phyloP scores from a whole-genome alignment of 257 asterid genomes.

The Anisodus acutangulus region DNA sequence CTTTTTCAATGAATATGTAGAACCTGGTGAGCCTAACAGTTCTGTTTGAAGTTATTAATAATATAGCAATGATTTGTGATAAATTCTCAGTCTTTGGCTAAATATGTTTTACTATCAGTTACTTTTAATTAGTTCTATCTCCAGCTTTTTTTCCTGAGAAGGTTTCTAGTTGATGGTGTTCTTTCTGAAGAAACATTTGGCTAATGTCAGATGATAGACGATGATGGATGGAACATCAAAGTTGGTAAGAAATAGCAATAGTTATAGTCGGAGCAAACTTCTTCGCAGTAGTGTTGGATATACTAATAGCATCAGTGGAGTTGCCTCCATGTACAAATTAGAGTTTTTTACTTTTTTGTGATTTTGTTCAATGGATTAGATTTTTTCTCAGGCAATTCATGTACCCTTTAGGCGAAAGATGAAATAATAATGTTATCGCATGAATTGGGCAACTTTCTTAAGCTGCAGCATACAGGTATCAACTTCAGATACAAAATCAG shows the following conservation, averaged over 20 bases:
- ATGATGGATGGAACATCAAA: background rate
- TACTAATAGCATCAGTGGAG: background rate
- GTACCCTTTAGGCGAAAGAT: background rate
- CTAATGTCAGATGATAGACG: background rate
- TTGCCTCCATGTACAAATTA: background rate
- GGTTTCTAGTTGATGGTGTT: background rate
- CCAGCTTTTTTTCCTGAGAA: background rate
- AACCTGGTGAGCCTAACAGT: constrained; percentile 5
- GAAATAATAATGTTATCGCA: background rate
- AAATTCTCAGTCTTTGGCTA: background rate
- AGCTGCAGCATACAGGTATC: background rate
- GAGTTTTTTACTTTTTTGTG: background rate
- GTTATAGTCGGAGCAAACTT: too few species aligned
- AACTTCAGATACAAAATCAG: background rate
- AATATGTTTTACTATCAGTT: background rate
- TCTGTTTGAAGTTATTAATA: background rate
- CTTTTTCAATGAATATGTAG: background rate
- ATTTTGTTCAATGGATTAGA: background rate
- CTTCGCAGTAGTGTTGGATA: background rate
- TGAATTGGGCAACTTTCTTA: background rate
- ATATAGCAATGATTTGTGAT: background rate
- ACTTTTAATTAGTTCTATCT: background rate
- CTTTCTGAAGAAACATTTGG: background rate
- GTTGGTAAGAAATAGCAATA: constrained; percentile 3
- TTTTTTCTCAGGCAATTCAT: background rate